Base-by-base conservation (phyloP, 176 grass and related monocot species). In the Carex scoparia region DNA sequence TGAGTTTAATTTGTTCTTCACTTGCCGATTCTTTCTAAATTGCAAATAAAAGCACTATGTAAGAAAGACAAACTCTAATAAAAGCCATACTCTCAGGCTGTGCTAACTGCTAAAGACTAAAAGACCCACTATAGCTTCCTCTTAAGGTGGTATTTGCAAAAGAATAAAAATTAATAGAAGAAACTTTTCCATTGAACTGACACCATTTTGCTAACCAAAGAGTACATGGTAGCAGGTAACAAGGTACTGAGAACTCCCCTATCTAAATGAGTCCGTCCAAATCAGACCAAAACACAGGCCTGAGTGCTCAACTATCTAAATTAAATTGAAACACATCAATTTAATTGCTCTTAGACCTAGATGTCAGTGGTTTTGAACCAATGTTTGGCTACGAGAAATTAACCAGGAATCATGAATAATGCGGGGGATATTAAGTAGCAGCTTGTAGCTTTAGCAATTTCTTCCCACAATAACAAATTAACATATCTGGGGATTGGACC, bases 1-100 rank as follows among this genome's bases (percentile, higher is more conserved):
- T 88, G 28, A 94, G 67, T 89, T 85, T 92, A 86, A 91, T 57
- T 69, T 94, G 86, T 10, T 87, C 92, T 60, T 79, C 85, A 82
- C 84, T 89, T 37, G 84, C 15, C 0, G 81, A 88, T 84, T 91
- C 91, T 83, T 85, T 94, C 94, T 97, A 66, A 6, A 94, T 51
- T 65, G 57, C 35, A 46, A 69, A 88, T 60, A 68, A 44, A 56
- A 81, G 14, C 27, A 87, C 15, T 30, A 56, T 82, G 46, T 87
- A 85, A 79, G 38, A 59, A 30, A 16, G 46, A 48, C 14, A 75
- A 61, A 61, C 44, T 51, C 15, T 15, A 69, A 69, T 28, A 82
- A 65, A 82, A 82, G 10, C 11, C 11, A 6, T 4, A 46, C 35
- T 65, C 18, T 48, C 37, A 14, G 31, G 61, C 61, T 58, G 31